phyloP scores from a whole-genome alignment of 176 grass and related monocot species.

The Carex cristatella region DNA sequence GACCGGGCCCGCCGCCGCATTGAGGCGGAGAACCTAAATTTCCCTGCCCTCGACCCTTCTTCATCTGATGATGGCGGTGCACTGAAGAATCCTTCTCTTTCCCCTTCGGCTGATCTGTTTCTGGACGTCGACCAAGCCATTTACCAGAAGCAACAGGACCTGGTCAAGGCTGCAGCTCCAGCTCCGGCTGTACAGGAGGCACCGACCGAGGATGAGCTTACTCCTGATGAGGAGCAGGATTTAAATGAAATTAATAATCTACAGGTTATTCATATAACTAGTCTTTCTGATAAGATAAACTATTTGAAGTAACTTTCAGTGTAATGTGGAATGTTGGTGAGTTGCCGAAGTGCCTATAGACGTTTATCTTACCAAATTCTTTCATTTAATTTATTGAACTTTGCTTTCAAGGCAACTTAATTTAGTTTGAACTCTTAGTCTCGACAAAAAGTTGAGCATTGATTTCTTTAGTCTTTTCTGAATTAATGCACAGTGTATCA shows the following conservation, averaged over 20 bases:
- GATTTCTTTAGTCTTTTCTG: background rate
- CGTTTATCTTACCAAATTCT: background rate
- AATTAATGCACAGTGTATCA: background rate
- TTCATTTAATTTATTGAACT: background rate
- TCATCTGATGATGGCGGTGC: constrained; percentile 19
- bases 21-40: constrained; percentile 41
- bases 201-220: constrained; percentile 60
- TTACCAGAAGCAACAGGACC: constrained; percentile 67
- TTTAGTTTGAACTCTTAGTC: background rate
- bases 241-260: constrained; percentile 35
- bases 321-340: background rate
- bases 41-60: constrained; percentile 40
- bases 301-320: background rate
- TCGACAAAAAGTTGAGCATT: background rate
- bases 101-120: constrained; percentile 60
- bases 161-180: constrained; percentile 47
- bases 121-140: constrained; percentile 78
- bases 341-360: background rate
- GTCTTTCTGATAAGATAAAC: background rate
- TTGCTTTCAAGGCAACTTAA: background rate
- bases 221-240: constrained; percentile 26
- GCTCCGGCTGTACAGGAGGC: constrained; percentile 30
- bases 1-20: constrained; percentile 45
- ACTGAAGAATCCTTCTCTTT: background rate
- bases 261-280: constrained; percentile 7